Evolutionary conservation across 129 eudicot genomes (phyloP).

Genomic region (Heracleum sosnowskyi): DNA sequence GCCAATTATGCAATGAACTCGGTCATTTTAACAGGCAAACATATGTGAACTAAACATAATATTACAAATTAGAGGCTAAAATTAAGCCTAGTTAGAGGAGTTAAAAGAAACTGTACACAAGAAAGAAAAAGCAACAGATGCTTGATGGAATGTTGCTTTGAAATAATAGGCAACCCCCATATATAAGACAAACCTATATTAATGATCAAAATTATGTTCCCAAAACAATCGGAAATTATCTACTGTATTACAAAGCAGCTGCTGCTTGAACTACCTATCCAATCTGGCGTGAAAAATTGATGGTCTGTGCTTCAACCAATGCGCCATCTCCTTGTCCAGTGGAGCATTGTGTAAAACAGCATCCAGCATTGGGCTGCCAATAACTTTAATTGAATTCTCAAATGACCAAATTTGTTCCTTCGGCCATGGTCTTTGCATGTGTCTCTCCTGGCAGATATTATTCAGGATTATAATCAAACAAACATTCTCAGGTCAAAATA

Average conservation of each 20-base stretch:
- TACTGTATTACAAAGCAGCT: not conserved
- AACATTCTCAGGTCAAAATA: not conserved
- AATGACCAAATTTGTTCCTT: slow-evolving; percentile 85
- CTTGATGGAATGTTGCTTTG: slow-evolving; percentile 20
- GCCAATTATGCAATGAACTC: not conserved
- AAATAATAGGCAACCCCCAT: slow-evolving; percentile 11
- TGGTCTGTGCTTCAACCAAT: slow-evolving; percentile 89
- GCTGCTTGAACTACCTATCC: slow-evolving; percentile 46
- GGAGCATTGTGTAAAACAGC: slow-evolving; percentile 50
- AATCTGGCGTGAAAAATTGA: slow-evolving; percentile 76
- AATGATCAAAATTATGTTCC: not conserved
- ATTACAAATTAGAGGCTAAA: not conserved
- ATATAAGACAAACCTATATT: not conserved
- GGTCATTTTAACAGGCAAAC: not conserved
- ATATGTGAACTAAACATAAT: not conserved
- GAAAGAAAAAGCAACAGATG: slow-evolving; percentile 42
- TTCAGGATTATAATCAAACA: not conserved
- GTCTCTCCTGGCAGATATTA: slow-evolving; percentile 63
- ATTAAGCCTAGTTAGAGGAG: not conserved
- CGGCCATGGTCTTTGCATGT: slow-evolving; percentile 87
- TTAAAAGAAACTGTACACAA: slow-evolving; percentile 60
- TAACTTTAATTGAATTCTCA: slow-evolving; percentile 40
- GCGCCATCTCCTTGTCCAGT: slow-evolving; percentile 66
- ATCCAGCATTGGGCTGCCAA: slow-evolving; percentile 96
- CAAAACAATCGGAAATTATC: not conserved